Evolutionary conservation across 1,139 yeast species (phyloP), one percentile per base, ranked within the genome.

Genomic region (Candida tunisiensis): DNA sequence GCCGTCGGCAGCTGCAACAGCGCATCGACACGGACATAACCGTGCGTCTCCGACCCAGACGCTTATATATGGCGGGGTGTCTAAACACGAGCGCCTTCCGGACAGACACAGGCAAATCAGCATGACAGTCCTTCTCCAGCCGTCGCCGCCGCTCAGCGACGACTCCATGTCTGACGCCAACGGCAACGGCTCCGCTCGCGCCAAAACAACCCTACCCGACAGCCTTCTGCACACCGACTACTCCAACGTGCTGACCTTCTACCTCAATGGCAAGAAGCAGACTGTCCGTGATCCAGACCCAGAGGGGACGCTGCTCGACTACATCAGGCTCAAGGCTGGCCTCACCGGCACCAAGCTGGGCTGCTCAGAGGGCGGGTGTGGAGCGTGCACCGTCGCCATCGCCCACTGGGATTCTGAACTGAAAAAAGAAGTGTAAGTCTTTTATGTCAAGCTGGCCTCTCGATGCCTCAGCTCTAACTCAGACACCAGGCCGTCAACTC

Each of bases 331-430:
- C n/a, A 33, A 40, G n/a, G 36, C 38, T 16, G 51, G 51, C 9
- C 42, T 59, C n/a, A 52, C 54, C 2, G 65, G 65, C 16, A 57
- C 65, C 8, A 60, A 59, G 35, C 53, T 59, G 12, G 64, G 64
- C 9, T 59, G 65, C 37, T 54, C 60, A 6, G 65, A 59, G 34
- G 65, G 65, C 13, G 65, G 65, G 3, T 59, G 65, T 38, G 65
- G 65, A 17, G 65, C 65, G 3, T 59, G 65, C 33, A 58, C 65
- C 2, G 58, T 60, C 20, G 55, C 58, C 5, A 41, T 59, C 5
- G 57, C 55, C 2, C 39, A 44, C 4, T 45, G 45, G 43, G 53
- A 53, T 28, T 27, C 38, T 3, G 39, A 27, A 4, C 33, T 30
- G 7, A 40, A 46, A 23, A 40, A 38, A 15, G 49, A 51, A 21